Evolutionary conservation across 306 rosid species (phyloP).

Genomic region (Lithocarpus polystachyus): DNA sequence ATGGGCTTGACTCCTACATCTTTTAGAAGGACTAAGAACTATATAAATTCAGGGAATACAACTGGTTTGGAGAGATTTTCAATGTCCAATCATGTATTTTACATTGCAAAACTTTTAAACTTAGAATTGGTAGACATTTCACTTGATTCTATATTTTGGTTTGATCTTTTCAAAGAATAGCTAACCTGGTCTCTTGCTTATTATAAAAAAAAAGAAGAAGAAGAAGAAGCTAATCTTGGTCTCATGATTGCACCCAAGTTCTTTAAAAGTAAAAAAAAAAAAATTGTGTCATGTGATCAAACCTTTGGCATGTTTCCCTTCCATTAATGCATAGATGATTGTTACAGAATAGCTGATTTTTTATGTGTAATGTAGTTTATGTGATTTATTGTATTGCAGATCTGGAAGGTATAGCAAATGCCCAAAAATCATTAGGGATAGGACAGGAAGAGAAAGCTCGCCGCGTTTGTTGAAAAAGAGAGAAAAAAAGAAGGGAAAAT

Average conservation of each 20-base stretch:
- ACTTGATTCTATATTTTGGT: too few relatives aligned
- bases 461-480: conserved; percentile 5
- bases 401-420: conserved; percentile 51
- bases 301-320: not conserved
- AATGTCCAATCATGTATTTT: not conserved
- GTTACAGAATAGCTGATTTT: not conserved
- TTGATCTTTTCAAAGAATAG: not conserved
- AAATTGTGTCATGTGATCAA: not conserved
- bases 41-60: not conserved
- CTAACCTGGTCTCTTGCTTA: not conserved
- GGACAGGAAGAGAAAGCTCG: conserved; percentile 54
- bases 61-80: not conserved
- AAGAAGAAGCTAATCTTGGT: not conserved
- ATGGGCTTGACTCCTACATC: not conserved
- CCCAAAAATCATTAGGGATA: conserved; percentile 50
- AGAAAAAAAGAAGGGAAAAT: too few relatives aligned
- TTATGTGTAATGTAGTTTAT: not conserved
- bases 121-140: not conserved
- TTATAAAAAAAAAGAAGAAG: too few relatives aligned
- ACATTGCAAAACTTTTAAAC: not conserved
- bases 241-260: not conserved
- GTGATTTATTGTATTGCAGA: conserved; percentile 24
- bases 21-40: too few relatives aligned
- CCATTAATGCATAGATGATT: not conserved
- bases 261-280: not conserved